Evolutionary conservation across 2,329 filamentous ascomycete genomes (phyloP), one percentile per base, ranked within the genome.

Genomic region (Trichoderma polysporum): DNA sequence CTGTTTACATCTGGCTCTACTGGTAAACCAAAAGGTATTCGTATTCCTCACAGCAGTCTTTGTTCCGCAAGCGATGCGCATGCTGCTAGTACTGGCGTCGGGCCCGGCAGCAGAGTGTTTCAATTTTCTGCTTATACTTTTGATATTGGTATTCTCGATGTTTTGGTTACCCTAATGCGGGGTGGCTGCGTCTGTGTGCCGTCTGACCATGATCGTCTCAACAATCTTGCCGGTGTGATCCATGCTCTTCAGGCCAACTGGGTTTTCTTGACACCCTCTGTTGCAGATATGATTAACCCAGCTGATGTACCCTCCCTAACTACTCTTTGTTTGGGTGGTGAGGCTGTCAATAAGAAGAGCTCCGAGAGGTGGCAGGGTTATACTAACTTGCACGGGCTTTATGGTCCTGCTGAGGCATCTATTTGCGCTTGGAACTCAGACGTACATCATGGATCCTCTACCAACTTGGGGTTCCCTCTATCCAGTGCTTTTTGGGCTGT

Each of bases 131-230:
- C 61, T 2, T 56, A 64, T 56, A 64, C 61, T 15, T 64, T 64
- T 56, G 61, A 64, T n/a, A 5, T 64, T n/a, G 47, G 61, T 41
- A 5, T 64, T 12, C 33, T 54, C 2, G 61, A 64, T 29, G 37
- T 64, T 19, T 33, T 64, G 8, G 27, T 56, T 2, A 56, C 49
- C 2, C 33, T 64, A 1, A 64, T 56, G 47, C 61, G 50, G 2
- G 71, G 71, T n/a, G 71, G 69, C 2, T 70, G 69, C 29, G 49
- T 72, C 4, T 72, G 71, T n/a, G 56, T 72, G 8, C 70, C 71
- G 1, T 66, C 58, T 3, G 68, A 71, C 4, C 60, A 67, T 10
- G 61, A 67, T 25, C 66, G 70, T 6, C 27, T 68, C 4, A 63
- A 68, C 37, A 57, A 71, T 27, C 29, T 72, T n/a, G 61, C 59